These are phyloP conservation scores for Pythium guiyangense DNA, from an alignment of 352 stramenopile species.

Conservation along the genomic window DNA sequence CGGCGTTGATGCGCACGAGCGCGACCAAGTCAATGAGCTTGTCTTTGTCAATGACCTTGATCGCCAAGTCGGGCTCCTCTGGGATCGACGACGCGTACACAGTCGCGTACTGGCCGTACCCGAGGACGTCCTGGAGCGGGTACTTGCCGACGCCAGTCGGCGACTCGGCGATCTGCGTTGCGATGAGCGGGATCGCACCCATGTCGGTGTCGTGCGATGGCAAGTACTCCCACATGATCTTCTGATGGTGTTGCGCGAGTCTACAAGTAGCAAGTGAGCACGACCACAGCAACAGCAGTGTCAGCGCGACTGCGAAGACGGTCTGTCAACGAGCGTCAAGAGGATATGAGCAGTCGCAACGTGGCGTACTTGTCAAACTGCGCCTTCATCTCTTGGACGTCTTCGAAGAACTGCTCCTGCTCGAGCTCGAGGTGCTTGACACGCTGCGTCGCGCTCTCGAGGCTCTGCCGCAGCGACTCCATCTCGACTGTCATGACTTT, in stretches of 20 bases:
- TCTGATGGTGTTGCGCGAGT: constrained; percentile 48
- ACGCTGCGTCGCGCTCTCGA: constrained; percentile 43
- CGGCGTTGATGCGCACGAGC: constrained; percentile 70
- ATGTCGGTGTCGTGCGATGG: constrained; percentile 47
- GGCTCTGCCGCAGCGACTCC: constrained; percentile 32
- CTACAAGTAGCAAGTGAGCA: constrained; percentile 12
- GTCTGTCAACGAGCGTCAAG: too few relatives aligned
- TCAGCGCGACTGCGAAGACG: too few relatives aligned
- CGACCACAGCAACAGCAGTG: too few relatives aligned
- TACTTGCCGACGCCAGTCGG: too few relatives aligned
- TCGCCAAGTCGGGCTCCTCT: too few relatives aligned
- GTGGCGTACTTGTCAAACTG: constrained; percentile 51
- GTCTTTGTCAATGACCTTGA: too few relatives aligned
- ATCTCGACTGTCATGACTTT: constrained; percentile 32
- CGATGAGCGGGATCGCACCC: constrained; percentile 45
- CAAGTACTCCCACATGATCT: constrained; percentile 79
- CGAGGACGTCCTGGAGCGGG: too few relatives aligned
- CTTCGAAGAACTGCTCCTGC: constrained; percentile 78
- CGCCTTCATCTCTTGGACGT: constrained; percentile 71
- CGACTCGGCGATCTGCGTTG: constrained; percentile 40
- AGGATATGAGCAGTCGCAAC: too few relatives aligned
- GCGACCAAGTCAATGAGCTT: constrained; percentile 56
- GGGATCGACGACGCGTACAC: too few relatives aligned
- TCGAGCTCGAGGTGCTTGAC: constrained; percentile 82
- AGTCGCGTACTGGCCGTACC: too few relatives aligned